Conservation (phyloP, 768 basidiomycete species). For the Auricularia heimuer region DNA sequence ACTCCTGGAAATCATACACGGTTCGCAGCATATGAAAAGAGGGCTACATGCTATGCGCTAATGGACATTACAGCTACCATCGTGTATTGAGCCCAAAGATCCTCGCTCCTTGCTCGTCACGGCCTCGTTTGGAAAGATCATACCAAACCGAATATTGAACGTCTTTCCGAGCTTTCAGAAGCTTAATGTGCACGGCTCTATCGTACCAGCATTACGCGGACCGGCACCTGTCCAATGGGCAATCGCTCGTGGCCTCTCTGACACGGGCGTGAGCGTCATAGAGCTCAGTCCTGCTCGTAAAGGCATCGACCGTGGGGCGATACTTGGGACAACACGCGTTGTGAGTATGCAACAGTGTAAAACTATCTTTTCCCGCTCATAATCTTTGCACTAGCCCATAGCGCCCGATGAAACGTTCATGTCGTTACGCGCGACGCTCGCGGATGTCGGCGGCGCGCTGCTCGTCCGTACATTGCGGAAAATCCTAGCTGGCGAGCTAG, state of each 20-base stretch:
- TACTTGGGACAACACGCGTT: slow-evolving; percentile 47
- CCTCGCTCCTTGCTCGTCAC: slow-evolving; percentile 60
- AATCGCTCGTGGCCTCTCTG: slow-evolving; percentile 52
- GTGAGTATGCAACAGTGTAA: slow-evolving; percentile 32
- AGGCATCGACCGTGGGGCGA: slow-evolving; percentile 71
- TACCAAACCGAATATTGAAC: slow-evolving; percentile 50
- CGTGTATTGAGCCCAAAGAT: slow-evolving; percentile 9
- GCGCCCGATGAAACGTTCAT: slow-evolving; percentile 42
- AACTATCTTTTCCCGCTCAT: neutral
- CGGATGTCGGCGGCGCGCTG: slow-evolving; percentile 52
- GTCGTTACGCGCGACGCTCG: slow-evolving; percentile 48
- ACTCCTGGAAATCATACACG: slow-evolving; percentile 8
- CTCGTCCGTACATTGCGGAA: slow-evolving; percentile 62
- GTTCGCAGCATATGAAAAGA: neutral
- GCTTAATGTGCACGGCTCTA: slow-evolving; percentile 84
- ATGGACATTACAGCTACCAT: neutral
- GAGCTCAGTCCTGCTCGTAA: slow-evolving; percentile 58
- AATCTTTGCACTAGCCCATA: slow-evolving; percentile 33
- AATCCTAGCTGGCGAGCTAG: slow-evolving; percentile 48
- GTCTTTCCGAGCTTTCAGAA: slow-evolving; percentile 49
- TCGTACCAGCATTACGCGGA: slow-evolving; percentile 80
- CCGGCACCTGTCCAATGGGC: slow-evolving; percentile 85
- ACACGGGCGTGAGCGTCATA: slow-evolving; percentile 75
- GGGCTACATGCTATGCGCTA: neutral
- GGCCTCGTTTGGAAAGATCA: slow-evolving; percentile 85